phyloP scores from a whole-genome alignment of 768 basidiomycete genomes.

The Boletus insuetus region DNA sequence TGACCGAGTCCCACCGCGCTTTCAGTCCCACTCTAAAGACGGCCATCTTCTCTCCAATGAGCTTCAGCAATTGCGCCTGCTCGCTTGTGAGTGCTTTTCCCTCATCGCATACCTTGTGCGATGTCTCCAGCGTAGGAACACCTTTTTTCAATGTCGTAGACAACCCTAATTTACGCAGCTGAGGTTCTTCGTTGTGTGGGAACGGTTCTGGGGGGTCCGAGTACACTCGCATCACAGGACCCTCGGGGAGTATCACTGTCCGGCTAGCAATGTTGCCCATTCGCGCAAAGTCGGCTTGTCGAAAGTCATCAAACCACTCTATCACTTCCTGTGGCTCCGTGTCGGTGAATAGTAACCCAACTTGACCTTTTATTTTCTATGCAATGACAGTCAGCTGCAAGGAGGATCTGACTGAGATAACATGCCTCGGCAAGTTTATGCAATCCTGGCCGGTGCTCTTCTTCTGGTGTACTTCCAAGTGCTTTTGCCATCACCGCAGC shows the following conservation, averaged over 20 bases:
- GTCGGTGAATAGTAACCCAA: slow-evolving; percentile 91
- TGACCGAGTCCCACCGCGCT: slow-evolving; percentile 69
- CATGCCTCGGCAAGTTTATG: slow-evolving; percentile 77
- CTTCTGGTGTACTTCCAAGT: slow-evolving; percentile 81
- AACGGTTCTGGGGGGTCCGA: slow-evolving; percentile 85
- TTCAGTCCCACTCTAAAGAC: slow-evolving; percentile 71
- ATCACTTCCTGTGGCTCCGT: slow-evolving; percentile 85
- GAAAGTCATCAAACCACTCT: slow-evolving; percentile 93
- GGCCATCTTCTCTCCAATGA: slow-evolving; percentile 88
- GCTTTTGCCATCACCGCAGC: slow-evolving; percentile 94
- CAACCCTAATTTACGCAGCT: slow-evolving; percentile 88
- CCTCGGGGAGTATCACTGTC: slow-evolving; percentile 73
- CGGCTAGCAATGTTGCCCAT: slow-evolving; percentile 76
- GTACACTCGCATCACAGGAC: slow-evolving; percentile 79
- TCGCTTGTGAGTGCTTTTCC: slow-evolving; percentile 79
- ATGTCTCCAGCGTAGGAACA: slow-evolving; percentile 74
- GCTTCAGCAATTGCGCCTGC: slow-evolving; percentile 90
- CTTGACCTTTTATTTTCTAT: slow-evolving; percentile 92
- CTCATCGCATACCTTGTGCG: slow-evolving; percentile 84
- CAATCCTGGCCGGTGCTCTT: slow-evolving; percentile 79
- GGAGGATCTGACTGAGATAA: slow-evolving; percentile 20
- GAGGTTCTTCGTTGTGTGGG: slow-evolving; percentile 97
- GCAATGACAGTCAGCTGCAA: slow-evolving; percentile 2
- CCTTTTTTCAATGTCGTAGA: slow-evolving; percentile 82
- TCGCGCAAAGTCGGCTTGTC: slow-evolving; percentile 88